phyloP scores from a whole-genome alignment of 2,329 filamentous ascomycete species.

The Aspergillus aculeatus region DNA sequence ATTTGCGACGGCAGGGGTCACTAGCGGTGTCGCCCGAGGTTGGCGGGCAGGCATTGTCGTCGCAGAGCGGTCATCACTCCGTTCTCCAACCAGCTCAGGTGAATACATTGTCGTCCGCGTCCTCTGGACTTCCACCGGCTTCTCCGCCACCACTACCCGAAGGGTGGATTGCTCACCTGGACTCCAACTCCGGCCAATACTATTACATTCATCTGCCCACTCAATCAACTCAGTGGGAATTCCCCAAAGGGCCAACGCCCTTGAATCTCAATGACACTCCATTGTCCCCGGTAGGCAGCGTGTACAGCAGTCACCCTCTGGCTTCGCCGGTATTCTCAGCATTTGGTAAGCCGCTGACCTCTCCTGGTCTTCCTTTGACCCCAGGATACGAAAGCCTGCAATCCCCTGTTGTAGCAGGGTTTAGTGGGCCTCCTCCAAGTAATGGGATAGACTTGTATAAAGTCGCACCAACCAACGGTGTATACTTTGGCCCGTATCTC shows the following conservation, averaged over 20 bases:
- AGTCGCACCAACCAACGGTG: constrained; percentile 87
- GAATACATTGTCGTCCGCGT: constrained; percentile 36
- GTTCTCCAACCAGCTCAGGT: constrained; percentile 28
- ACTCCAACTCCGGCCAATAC: constrained; percentile 94
- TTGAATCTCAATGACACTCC: constrained; percentile 79
- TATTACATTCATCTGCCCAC: constrained; percentile 97
- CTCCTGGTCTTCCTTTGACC: constrained; percentile 77
- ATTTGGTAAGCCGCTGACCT: constrained; percentile 61
- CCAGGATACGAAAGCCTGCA: constrained; percentile 83
- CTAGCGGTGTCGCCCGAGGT: constrained; percentile 30
- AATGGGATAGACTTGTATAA: constrained; percentile 94
- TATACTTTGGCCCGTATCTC: constrained; percentile 96
- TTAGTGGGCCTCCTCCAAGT: constrained; percentile 81
- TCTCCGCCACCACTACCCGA: constrained; percentile 93
- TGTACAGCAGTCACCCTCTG: constrained; percentile 69
- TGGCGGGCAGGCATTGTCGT: constrained; percentile 26
- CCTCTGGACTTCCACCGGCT: constrained; percentile 60
- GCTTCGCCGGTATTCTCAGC: constrained; percentile 65
- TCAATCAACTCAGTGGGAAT: constrained; percentile 98
- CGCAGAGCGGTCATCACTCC: constrained; percentile 11
- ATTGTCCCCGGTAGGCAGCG: constrained; percentile 76
- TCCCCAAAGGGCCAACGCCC: constrained; percentile 91
- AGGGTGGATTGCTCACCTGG: constrained; percentile 96
- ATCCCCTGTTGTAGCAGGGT: constrained; percentile 74
- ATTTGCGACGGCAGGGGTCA: constrained; percentile 55